Base-by-base conservation (phyloP, 345 rosid genomes). In the Salix caprea region DNA sequence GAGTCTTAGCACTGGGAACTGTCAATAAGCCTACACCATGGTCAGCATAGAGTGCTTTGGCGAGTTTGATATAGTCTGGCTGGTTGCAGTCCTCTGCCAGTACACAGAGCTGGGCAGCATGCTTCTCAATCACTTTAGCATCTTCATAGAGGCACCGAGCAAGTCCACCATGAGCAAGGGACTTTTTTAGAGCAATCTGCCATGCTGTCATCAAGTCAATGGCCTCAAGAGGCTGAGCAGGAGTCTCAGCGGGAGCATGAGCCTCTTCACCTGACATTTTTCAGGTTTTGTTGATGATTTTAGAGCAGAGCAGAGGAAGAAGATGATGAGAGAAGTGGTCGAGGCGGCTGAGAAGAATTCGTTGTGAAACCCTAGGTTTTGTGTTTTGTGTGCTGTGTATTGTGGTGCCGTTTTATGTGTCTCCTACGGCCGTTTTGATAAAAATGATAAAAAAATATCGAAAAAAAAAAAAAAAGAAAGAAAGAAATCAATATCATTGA, bases 51-150 rank as follows among this genome's bases (percentile, higher is more conserved):
- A 93, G 94, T 14, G 90, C 97, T 79, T 91, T 93, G 16, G 90
- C 94, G 44, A 91, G 84, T 81, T 93, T 91, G 62, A 88, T 81
- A 67, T 93, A 93, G 74, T 91, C 95, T 74, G 95, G 92, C 73
- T 91, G 97, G 82, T 91, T 79, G 70, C 98, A 93, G 76, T 90
- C 97, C 80, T 93, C 97, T 28, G 95, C 97, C 85, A 93, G 68
- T 13, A 93, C 89, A 80, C 90, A 86, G 6, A 93, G 91, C 88
- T 85, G 89, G 21, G 91, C 94, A 4, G 81, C 85, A 70, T 89
- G 89, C 89, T 91, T 91, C 85, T 94, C 98, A 39, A 94, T 85
- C 61, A 87, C 89, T 84, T 93, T 93, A 15, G 95, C 90, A 26
- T 89, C 82, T 76, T 92, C 96, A 32, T 90, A 94, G 44, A 94